Evolutionary conservation across 129 eudicot genomes (phyloP).

Genomic region (Calendula officinalis): DNA sequence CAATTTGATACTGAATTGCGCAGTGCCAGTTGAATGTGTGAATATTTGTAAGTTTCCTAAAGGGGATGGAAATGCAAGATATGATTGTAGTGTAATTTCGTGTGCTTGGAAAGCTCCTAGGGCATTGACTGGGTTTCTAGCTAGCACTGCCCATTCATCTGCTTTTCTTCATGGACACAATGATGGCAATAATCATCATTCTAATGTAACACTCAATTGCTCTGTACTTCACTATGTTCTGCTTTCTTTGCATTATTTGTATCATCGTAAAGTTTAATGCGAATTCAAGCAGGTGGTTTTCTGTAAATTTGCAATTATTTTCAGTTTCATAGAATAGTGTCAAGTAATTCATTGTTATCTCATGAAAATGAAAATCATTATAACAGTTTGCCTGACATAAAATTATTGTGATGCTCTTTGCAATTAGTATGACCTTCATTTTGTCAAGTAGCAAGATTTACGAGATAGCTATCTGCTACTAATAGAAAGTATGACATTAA

Average conservation of each 20-base stretch:
- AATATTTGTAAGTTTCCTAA: constrained; percentile 58
- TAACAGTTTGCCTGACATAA: background rate
- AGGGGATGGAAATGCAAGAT: constrained; percentile 61
- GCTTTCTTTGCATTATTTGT: background rate
- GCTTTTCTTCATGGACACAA: constrained; percentile 21
- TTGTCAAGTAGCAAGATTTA: background rate
- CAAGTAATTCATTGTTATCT: background rate
- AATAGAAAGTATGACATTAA: constrained; percentile 9
- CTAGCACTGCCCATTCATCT: constrained; percentile 61
- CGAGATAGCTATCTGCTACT: constrained; percentile 5
- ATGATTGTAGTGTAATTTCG: constrained; percentile 64
- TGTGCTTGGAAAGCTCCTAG: constrained; percentile 90
- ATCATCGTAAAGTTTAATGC: background rate
- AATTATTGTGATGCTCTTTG: background rate
- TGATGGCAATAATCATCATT: constrained; percentile 31
- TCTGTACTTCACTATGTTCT: constrained; percentile 10
- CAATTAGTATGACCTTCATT: background rate
- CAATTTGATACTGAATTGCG: background rate
- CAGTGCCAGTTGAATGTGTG: constrained; percentile 88
- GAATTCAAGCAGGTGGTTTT: background rate
- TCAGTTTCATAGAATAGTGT: background rate
- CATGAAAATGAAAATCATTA: too few species aligned
- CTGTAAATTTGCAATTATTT: background rate
- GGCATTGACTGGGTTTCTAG: constrained; percentile 75
- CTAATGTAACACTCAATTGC: constrained; percentile 18